A percentile compares a stretch with the other conserved stretches of the same genome.
Evolutionary conservation across 2,329 filamentous ascomycete genomes (phyloP).

Genomic region (Sarocladium strictum): DNA sequence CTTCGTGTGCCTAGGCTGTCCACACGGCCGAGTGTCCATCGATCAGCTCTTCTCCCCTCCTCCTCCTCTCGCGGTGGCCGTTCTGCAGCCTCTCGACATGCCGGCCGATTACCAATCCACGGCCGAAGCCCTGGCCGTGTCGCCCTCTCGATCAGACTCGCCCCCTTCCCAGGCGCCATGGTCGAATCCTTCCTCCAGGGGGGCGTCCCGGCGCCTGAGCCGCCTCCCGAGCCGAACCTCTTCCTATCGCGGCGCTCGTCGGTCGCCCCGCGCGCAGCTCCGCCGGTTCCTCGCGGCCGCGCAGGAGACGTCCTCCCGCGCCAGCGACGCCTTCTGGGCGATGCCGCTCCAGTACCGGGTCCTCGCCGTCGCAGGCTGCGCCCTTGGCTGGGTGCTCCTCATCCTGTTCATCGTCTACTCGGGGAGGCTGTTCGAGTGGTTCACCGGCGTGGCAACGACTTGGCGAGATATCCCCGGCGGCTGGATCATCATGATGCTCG

Average conservation of each 20-base stretch:
- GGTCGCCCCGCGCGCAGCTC: neutral
- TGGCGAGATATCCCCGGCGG: constrained; percentile 72
- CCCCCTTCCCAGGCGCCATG: constrained; percentile 13
- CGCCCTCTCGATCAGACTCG: constrained; percentile 26
- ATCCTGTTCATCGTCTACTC: constrained; percentile 73
- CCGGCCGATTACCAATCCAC: constrained; percentile 45
- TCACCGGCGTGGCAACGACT: constrained; percentile 65
- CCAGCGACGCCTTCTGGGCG: constrained; percentile 36
- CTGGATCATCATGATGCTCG: constrained; percentile 67
- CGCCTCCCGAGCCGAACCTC: constrained; percentile 9
- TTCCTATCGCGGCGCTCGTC: neutral
- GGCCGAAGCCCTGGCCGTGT: constrained; percentile 42
- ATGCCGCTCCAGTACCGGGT: constrained; percentile 55
- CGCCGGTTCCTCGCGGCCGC: neutral
- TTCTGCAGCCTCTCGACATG: constrained; percentile 32
- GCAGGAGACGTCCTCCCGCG: constrained; percentile 16
- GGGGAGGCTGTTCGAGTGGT: constrained; percentile 68
- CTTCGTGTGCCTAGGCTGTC: neutral
- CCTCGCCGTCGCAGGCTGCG: constrained; percentile 43
- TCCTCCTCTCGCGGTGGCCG: neutral
- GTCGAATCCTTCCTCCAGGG: neutral
- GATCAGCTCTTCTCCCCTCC: neutral
- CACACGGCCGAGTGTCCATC: no score
- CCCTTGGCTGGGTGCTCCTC: constrained; percentile 47
- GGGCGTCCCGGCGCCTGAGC: constrained; percentile 36